A percentile compares a stretch with the other conserved stretches of the same genome.
Conservation (phyloP, 768 basidiomycete genomes). For the Amanita jacksonii region DNA sequence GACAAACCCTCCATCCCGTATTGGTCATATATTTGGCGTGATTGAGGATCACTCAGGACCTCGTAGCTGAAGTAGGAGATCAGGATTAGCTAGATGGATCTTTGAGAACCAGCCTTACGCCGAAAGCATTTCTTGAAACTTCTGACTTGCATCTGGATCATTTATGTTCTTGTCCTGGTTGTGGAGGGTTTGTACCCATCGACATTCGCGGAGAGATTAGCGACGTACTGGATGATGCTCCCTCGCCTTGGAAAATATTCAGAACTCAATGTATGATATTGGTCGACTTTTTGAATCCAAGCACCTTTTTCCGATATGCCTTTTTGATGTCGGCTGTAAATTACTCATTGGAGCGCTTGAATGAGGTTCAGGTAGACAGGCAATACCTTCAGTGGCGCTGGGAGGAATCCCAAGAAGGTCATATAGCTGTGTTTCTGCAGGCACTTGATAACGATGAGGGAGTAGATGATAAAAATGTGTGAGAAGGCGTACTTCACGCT, state of each 20-base stretch:
- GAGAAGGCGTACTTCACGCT: slow-evolving; percentile 7
- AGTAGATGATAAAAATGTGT: not conserved
- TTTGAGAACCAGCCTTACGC: slow-evolving; percentile 45
- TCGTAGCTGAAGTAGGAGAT: slow-evolving; percentile 58
- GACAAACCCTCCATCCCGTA: slow-evolving; percentile 63
- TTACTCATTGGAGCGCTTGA: slow-evolving; percentile 11
- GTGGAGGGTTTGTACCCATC: slow-evolving; percentile 2
- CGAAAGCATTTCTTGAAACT: slow-evolving; percentile 83
- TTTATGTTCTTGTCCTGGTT: slow-evolving; percentile 83
- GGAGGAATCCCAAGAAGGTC: slow-evolving; percentile 72
- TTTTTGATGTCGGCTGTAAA: slow-evolving; percentile 77
- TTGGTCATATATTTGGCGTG: slow-evolving; percentile 63
- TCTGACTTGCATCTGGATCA: slow-evolving; percentile 71
- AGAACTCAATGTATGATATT: slow-evolving; percentile 11
- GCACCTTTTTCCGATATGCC: slow-evolving; percentile 88
- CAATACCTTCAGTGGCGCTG: slow-evolving; percentile 59
- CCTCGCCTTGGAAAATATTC: slow-evolving; percentile 50
- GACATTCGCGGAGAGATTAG: not conserved
- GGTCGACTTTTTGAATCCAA: slow-evolving; percentile 11
- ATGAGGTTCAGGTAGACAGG: slow-evolving; percentile 1
- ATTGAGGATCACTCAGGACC: slow-evolving; percentile 61
- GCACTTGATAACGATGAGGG: slow-evolving; percentile 33
- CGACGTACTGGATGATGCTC: slow-evolving; percentile 71
- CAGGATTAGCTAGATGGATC: slow-evolving; percentile 2
- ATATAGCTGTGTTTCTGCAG: slow-evolving; percentile 74